phyloP scores from a whole-genome alignment of 1,284 basidiomycete species.

The Cutaneotrichosporon cutaneum region DNA sequence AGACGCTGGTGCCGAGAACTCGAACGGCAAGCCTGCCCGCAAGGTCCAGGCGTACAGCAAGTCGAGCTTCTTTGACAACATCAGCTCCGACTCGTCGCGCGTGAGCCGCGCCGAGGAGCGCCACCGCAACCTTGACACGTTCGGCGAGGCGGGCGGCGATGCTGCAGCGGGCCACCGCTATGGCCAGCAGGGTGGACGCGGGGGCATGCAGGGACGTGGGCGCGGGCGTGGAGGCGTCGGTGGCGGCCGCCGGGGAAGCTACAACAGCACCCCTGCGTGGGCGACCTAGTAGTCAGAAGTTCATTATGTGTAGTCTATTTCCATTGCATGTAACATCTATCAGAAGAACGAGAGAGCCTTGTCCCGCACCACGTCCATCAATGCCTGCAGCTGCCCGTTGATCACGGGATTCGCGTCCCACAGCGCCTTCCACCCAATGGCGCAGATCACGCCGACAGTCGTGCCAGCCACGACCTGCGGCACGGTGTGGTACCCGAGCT shows the following conservation, averaged over 20 bases:
- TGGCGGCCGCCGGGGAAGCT: conserved; percentile 11
- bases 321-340: conserved; percentile 19
- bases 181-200: conserved; percentile 14
- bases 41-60: conserved; percentile 37
- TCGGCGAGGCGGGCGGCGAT: conserved; percentile 45
- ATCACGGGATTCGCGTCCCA: conserved; percentile 32
- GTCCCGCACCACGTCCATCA: conserved; percentile 6
- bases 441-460: conserved; percentile 61
- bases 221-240: conserved; percentile 22
- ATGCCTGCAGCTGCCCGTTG: background rate
- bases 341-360: background rate
- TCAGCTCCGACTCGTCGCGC: conserved; percentile 35
- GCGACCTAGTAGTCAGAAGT: background rate
- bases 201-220: conserved; percentile 23
- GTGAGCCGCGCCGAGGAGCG: conserved; percentile 45
- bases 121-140: conserved; percentile 48
- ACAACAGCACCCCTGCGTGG: background rate
- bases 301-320: conserved; percentile 7
- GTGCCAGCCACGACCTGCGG: conserved; percentile 69
- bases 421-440: conserved; percentile 57
- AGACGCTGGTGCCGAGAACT: background rate
- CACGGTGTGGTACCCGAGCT: conserved; percentile 78
- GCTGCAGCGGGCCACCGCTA: conserved; percentile 12
- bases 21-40: conserved; percentile 10
- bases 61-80: conserved; percentile 46